A percentile compares a stretch with the other conserved stretches of the same genome.
phyloP scores from a whole-genome alignment of 495 filamentous ascomycete genomes.

The Penicillium steckii region DNA sequence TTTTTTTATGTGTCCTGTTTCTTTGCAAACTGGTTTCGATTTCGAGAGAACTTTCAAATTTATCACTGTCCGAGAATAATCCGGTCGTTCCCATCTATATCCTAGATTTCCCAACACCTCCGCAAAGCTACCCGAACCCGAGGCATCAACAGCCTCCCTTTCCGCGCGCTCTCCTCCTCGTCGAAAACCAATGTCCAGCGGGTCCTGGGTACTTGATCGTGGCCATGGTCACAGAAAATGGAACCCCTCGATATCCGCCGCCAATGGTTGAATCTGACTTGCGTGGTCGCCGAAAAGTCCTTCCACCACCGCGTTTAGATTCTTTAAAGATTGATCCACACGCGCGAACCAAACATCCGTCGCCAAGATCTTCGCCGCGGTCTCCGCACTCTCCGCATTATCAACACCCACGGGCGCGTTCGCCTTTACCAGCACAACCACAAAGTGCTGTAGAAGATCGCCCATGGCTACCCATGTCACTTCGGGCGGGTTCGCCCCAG shows the following conservation, averaged over 20 bases:
- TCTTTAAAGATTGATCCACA: constrained; percentile 34
- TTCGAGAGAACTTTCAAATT: too few relatives aligned
- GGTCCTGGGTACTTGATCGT: constrained; percentile 41
- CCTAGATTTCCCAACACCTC: background rate
- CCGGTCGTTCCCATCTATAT: too few relatives aligned
- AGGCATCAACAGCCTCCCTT: too few relatives aligned
- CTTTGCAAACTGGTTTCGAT: background rate
- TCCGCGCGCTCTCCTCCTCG: constrained; percentile 4
- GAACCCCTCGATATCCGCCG: constrained; percentile 37
- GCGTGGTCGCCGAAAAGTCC: constrained; percentile 33
- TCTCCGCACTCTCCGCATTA: constrained; percentile 19
- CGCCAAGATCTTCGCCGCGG: constrained; percentile 22
- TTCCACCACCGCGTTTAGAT: constrained; percentile 34
- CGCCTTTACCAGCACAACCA: constrained; percentile 25
- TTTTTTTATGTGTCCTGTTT: background rate
- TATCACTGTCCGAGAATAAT: too few relatives aligned
- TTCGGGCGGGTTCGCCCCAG: constrained; percentile 23
- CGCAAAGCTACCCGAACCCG: background rate
- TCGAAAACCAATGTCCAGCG: constrained; percentile 47
- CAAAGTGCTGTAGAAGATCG: constrained; percentile 22
- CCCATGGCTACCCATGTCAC: constrained; percentile 29
- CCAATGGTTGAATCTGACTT: constrained; percentile 33
- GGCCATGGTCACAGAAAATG: constrained; percentile 54
- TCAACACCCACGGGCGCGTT: constrained; percentile 28
- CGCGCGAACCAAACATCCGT: constrained; percentile 25